Evolutionary conservation across 306 rosid species (phyloP).

Genomic region (Sesbania bispinosa): DNA sequence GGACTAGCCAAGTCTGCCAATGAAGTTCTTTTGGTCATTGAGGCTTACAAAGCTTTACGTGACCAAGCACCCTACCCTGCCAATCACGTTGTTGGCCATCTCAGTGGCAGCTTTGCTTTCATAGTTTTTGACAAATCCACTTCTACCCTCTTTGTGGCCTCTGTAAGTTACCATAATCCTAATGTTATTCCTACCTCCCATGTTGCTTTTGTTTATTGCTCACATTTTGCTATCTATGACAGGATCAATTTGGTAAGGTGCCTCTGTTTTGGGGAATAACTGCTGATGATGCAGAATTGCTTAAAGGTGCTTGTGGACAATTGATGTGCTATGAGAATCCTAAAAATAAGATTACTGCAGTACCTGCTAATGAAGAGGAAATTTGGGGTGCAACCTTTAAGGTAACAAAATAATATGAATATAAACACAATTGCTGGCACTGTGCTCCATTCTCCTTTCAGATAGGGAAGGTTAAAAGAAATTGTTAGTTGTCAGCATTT

Average conservation of each 20-base stretch:
- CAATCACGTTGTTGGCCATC: too few relatives aligned
- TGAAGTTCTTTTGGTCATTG: too few relatives aligned
- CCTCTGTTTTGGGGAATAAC: constrained; percentile 90
- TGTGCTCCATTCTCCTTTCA: too few relatives aligned
- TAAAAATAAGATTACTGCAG: constrained; percentile 70
- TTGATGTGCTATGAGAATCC: constrained; percentile 78
- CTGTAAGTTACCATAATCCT: constrained; percentile 42
- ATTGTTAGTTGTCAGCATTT: too few relatives aligned
- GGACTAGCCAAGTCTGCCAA: too few relatives aligned
- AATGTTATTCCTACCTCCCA: background rate
- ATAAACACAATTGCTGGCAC: background rate
- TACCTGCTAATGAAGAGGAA: constrained; percentile 79
- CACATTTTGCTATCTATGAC: constrained; percentile 19
- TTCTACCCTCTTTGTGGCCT: constrained; percentile 70
- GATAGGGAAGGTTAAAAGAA: too few relatives aligned
- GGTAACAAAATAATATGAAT: constrained; percentile 36
- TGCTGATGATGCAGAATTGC: constrained; percentile 72
- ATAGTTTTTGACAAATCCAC: too few relatives aligned
- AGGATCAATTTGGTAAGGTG: constrained; percentile 74
- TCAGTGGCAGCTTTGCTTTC: too few relatives aligned
- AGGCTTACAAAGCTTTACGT: too few relatives aligned
- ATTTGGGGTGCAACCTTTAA: constrained; percentile 92
- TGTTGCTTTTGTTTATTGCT: background rate
- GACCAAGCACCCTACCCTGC: too few relatives aligned
- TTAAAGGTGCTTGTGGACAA: constrained; percentile 81